Percentiles rank a stretch among this genome's conserved stretches.
phyloP scores from a whole-genome alignment of 305 asterid genomes.

The Fraxinus sp. region DNA sequence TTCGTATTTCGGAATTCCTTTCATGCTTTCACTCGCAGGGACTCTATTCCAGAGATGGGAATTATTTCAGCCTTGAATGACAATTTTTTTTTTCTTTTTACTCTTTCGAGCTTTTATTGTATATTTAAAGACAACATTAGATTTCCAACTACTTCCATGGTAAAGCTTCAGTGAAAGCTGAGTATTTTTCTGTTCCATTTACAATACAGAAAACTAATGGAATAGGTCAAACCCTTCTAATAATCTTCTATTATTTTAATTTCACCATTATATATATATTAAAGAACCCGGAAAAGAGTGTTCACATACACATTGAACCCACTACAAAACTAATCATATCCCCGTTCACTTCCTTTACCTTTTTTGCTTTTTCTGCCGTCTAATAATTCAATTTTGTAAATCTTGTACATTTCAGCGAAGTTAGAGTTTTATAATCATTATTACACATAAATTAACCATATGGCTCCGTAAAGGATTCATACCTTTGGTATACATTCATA shows the following conservation, averaged over 20 bases:
- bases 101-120: neutral
- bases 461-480: conserved; percentile 11
- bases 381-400: neutral
- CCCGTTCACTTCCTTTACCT: neutral
- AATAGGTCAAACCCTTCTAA: neutral
- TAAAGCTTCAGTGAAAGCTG: neutral
- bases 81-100: neutral
- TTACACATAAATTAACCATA: neutral
- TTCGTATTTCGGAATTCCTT: neutral
- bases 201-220: neutral
- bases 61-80: neutral
- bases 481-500: conserved; percentile 95
- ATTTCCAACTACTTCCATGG: neutral
- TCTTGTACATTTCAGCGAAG: neutral
- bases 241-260: neutral
- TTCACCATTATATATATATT: neutral
- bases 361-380: neutral
- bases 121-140: neutral
- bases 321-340: neutral
- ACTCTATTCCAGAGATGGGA: neutral
- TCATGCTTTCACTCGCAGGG: neutral
- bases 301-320: neutral
- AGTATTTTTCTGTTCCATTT: neutral
- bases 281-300: neutral
- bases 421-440: neutral